Conservation (phyloP, 163 green algal genomes). For the Scenedesmus sp. region DNA sequence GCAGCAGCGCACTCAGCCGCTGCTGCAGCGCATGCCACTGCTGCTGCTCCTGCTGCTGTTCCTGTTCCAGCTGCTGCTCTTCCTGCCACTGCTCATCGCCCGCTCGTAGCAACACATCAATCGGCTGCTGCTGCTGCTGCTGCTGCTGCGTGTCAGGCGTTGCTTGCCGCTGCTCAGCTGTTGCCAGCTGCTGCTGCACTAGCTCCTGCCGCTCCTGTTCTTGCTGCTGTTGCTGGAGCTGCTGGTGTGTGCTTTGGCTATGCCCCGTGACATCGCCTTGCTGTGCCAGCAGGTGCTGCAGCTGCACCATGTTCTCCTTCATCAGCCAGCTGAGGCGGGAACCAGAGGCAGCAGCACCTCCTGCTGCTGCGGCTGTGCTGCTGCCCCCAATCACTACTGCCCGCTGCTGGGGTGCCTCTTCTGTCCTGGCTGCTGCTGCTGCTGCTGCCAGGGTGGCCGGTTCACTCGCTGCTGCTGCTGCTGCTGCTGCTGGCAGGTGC, state of each 20-base stretch:
- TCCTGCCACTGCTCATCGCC: background rate
- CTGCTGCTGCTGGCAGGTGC: background rate
- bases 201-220: background rate
- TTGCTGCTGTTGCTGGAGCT: background rate
- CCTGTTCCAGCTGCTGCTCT: background rate
- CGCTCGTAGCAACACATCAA: background rate
- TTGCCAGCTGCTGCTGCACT: background rate
- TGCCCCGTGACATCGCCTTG: background rate
- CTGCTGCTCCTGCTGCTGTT: background rate
- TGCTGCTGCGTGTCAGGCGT: background rate
- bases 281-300: background rate
- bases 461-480: background rate
- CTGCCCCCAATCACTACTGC: background rate
- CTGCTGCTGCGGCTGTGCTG: background rate
- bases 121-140: background rate
- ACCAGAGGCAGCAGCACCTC: too few relatives aligned
- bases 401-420: background rate
- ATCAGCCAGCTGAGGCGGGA: conserved; percentile 35
- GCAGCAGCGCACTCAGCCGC: background rate
- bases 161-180: conserved; percentile 1
- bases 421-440: background rate
- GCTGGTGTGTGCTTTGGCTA: background rate
- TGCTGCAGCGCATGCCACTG: conserved; percentile 9
- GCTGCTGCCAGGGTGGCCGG: background rate
- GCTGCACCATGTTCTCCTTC: conserved; percentile 21